Base-by-base conservation (phyloP, 164 flowering plant genomes). In the Tetracentron sinense region DNA sequence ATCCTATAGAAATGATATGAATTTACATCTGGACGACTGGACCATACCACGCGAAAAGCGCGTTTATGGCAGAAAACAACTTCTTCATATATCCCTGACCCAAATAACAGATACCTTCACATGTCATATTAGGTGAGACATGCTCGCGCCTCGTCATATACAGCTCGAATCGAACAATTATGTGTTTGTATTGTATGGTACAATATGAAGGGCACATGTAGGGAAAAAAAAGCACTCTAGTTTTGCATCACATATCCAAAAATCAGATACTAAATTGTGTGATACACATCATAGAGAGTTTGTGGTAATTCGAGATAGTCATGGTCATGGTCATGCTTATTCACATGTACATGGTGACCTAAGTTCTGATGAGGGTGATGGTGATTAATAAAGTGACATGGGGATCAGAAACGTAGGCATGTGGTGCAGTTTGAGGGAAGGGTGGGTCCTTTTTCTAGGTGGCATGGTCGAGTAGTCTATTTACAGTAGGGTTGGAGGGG, bases 391-490 rank as follows among this genome's bases (percentile, higher is more conserved):
- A 48, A 29, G 28, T 56, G 48, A 26, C 12, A 47, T 62, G 33
- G 42, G 31, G 38, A 3, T 6, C 33, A 46, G 61, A 44, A 27
- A 25, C n/a, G 25, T 15, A 33, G 42, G 23, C 15, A 29, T 50
- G 8, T 26, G 21, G 16, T 46, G 46, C 33, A 60, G 19, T 29
- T 61, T 48, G 55, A 27, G 31, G 26, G 51, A 35, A 26, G 46
- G 55, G 19, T 12, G 60, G 17, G 48, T 29, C 42, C 19, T 63
- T 20, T 20, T 26, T 30, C 31, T 60, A 23, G 66, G 54, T 69
- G 67, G 65, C 69, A 54, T 30, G 59, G n/a, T 58, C 46, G 80
- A 67, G 64, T 82, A 20, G 85, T 79, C 80, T 66, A 77, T 79
- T 77, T 74, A 27, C 53, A 42, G 76, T 58, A 68, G 78, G 76